A percentile compares a stretch with the other conserved stretches of the same genome.
These are phyloP conservation scores for Physaria fendleri DNA, from an alignment of 345 rosid species.

Conservation along the genomic window DNA sequence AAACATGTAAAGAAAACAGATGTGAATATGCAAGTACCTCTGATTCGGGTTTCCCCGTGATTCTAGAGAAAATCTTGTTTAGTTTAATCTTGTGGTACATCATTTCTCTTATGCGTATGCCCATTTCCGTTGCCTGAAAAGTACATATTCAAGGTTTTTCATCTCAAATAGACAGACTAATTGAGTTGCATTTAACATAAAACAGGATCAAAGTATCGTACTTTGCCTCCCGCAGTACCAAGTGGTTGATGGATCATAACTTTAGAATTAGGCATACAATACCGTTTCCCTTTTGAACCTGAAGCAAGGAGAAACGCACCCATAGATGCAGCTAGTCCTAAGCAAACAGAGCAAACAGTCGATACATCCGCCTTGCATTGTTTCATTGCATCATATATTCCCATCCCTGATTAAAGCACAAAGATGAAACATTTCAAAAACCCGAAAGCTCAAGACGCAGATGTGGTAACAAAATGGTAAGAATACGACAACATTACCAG, in stretches of 20 bases:
- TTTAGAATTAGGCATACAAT: conserved; percentile 91
- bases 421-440: not conserved
- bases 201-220: conserved; percentile 27
- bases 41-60: conserved; percentile 64
- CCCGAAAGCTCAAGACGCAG: not conserved
- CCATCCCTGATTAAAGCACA: conserved; percentile 48
- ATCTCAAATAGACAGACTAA: not conserved
- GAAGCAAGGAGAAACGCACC: conserved; percentile 85
- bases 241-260: conserved; percentile 95
- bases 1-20: too few species aligned
- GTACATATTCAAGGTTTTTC: conserved; percentile 8
- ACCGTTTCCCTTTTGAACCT: conserved; percentile 90
- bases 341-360: conserved; percentile 84
- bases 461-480: too few species aligned
- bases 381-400: conserved; percentile 95
- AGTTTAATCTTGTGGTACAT: conserved; percentile 66
- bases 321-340: conserved; percentile 93
- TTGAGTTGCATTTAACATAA: not conserved
- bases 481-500: not conserved
- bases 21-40: too few species aligned
- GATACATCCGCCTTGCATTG: conserved; percentile 94
- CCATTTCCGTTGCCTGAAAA: conserved; percentile 65
- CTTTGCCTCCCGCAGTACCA: conserved; percentile 86
- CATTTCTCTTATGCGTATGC: conserved; percentile 74
- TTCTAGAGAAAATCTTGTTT: conserved; percentile 70